These are phyloP conservation scores for Acacia melanoxylon DNA, from an alignment of 306 rosid species.

Conservation along the genomic window DNA sequence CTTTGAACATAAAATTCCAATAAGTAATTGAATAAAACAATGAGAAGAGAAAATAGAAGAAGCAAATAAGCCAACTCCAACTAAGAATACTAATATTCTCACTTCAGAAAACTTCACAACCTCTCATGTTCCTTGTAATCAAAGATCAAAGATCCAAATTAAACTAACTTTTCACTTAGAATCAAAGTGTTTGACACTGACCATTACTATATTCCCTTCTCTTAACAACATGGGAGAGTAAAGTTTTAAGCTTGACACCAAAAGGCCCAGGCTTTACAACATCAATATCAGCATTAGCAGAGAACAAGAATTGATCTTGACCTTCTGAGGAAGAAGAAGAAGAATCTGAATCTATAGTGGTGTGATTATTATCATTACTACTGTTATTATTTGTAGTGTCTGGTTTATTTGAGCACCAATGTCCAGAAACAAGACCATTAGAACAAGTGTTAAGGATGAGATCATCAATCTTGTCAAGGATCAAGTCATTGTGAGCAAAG, in stretches of 20 bases:
- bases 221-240: slow-evolving; percentile 34
- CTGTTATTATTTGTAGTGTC: slow-evolving; percentile 17
- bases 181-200: slow-evolving; percentile 40
- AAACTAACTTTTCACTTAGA: neutral
- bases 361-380: neutral
- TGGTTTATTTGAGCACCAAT: slow-evolving; percentile 51
- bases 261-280: slow-evolving; percentile 46
- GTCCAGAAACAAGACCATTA: slow-evolving; percentile 51
- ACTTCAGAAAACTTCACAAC: neutral
- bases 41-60: neutral
- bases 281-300: slow-evolving; percentile 47
- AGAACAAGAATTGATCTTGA: slow-evolving; percentile 29
- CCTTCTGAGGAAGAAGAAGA: neutral
- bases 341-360: slow-evolving; percentile 1
- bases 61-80: neutral
- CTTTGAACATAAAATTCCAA: neutral
- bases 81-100: neutral
- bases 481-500: slow-evolving; percentile 41
- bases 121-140: neutral
- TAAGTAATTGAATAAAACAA: neutral
- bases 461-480: slow-evolving; percentile 56
- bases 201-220: slow-evolving; percentile 31
- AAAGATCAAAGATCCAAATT: neutral
- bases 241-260: slow-evolving; percentile 42
- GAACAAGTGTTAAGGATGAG: slow-evolving; percentile 40